A percentile compares a stretch with the other conserved stretches of the same genome.
Evolutionary conservation across 495 filamentous ascomycete species (phyloP).

Genomic region (Trichoderma reesei): DNA sequence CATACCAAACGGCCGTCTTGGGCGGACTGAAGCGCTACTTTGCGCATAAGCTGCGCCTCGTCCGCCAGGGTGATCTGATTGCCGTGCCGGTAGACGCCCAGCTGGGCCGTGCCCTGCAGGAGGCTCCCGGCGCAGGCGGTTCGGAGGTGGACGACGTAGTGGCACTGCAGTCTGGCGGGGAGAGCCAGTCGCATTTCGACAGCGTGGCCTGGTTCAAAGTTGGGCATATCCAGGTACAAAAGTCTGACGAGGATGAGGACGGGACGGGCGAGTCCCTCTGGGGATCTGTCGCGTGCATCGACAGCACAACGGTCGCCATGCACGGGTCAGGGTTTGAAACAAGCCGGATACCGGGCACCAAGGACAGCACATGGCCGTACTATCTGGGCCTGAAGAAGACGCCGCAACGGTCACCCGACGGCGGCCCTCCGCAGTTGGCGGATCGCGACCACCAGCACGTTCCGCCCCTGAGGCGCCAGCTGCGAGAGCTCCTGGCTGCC

Average conservation of each 20-base stretch:
- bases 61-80: slow-evolving; percentile 79
- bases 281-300: slow-evolving; percentile 74
- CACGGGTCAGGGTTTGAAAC: slow-evolving; percentile 76
- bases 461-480: slow-evolving; percentile 58
- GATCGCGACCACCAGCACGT: slow-evolving; percentile 23
- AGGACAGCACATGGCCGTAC: slow-evolving; percentile 71
- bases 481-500: slow-evolving; percentile 78
- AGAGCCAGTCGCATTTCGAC: slow-evolving; percentile 28
- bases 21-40: slow-evolving; percentile 80
- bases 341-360: slow-evolving; percentile 62
- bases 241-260: slow-evolving; percentile 43
- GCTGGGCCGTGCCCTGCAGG: slow-evolving; percentile 65
- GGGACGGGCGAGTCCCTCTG: slow-evolving; percentile 51
- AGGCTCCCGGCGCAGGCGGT: slow-evolving; percentile 46
- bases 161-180: slow-evolving; percentile 30
- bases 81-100: slow-evolving; percentile 77
- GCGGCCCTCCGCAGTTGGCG: slow-evolving; percentile 31
- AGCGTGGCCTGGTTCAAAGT: slow-evolving; percentile 87
- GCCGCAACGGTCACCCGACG: slow-evolving; percentile 23
- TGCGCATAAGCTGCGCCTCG: slow-evolving; percentile 61
- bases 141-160: slow-evolving; percentile 56
- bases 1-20: slow-evolving; percentile 74
- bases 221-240: slow-evolving; percentile 53
- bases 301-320: slow-evolving; percentile 76
- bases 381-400: slow-evolving; percentile 66